These are phyloP conservation scores for Sclerotinia minor DNA, from an alignment of 2,329 filamentous ascomycete genomes.

Conservation along the genomic window DNA sequence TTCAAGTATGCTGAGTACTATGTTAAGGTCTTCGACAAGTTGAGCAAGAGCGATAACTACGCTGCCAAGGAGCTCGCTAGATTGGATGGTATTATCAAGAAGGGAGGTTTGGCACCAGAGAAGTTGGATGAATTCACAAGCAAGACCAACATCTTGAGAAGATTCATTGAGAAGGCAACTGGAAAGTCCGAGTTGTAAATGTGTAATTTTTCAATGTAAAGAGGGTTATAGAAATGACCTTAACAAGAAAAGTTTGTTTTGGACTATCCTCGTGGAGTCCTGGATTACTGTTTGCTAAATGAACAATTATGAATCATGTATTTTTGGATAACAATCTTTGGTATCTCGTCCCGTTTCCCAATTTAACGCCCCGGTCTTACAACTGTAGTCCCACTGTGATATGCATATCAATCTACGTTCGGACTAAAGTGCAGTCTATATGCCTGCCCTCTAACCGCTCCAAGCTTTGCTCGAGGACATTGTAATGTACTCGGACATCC, in stretches of 20 bases:
- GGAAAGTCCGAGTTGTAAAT: slow-evolving; percentile 58
- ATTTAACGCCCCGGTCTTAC: slow-evolving; percentile 18
- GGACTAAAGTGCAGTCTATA: slow-evolving; percentile 4
- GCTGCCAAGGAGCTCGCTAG: slow-evolving; percentile 82
- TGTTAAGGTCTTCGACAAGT: slow-evolving; percentile 84
- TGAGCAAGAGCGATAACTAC: slow-evolving; percentile 73
- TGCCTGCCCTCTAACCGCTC: neutral
- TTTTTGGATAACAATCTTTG: slow-evolving; percentile 4
- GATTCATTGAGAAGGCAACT: slow-evolving; percentile 65
- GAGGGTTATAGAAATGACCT: neutral
- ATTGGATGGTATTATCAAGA: slow-evolving; percentile 76
- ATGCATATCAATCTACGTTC: slow-evolving; percentile 1
- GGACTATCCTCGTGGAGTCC: too few species aligned
- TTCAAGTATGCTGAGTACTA: slow-evolving; percentile 92
- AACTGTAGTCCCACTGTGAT: slow-evolving; percentile 3
- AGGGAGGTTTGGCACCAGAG: slow-evolving; percentile 79
- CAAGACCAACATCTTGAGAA: slow-evolving; percentile 84
- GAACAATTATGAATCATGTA: slow-evolving; percentile 9
- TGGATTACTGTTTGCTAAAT: slow-evolving; percentile 4
- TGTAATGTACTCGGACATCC: neutral
- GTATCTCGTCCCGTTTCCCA: slow-evolving; percentile 18
- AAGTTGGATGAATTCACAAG: slow-evolving; percentile 87
- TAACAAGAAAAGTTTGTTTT: slow-evolving; percentile 12
- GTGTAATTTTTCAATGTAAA: slow-evolving; percentile 6
- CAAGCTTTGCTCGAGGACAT: neutral